These are phyloP conservation scores for Blastobotrys aristatus DNA, from an alignment of 1,139 yeast species.

Conservation along the genomic window DNA sequence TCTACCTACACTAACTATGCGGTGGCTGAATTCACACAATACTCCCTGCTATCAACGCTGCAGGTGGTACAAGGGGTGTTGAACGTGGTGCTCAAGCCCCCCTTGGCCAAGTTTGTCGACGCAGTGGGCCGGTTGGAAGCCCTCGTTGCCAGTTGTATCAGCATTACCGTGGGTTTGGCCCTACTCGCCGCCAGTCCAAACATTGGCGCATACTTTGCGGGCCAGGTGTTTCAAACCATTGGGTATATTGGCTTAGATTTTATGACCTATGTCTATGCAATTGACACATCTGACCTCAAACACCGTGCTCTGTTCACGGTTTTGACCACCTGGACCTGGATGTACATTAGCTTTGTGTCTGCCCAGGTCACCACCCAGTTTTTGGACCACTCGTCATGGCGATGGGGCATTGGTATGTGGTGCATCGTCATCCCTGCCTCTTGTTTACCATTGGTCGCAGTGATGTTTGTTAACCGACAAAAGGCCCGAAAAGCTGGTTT, in stretches of 20 bases:
- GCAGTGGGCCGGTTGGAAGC: conserved; percentile 41
- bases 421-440: conserved; percentile 64
- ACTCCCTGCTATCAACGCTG: conserved; percentile 39
- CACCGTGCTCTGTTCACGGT: conserved; percentile 37
- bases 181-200: conserved; percentile 23
- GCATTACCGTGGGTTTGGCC: conserved; percentile 22
- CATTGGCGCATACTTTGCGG: conserved; percentile 33
- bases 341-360: conserved; percentile 17
- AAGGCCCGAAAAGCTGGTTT: conserved; percentile 13
- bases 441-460: conserved; percentile 46
- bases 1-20: conserved; percentile 38
- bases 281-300: conserved; percentile 38
- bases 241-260: conserved; percentile 38
- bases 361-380: conserved; percentile 20
- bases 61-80: conserved; percentile 40
- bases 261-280: conserved; percentile 37
- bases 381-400: conserved; percentile 40
- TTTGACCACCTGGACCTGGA: conserved; percentile 28
- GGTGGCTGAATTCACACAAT: conserved; percentile 38
- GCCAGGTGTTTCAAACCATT: conserved; percentile 35
- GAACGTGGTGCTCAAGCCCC: conserved; percentile 38
- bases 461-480: conserved; percentile 16
- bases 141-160: conserved; percentile 31
- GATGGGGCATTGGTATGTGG: conserved; percentile 72
- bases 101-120: conserved; percentile 39